Evolutionary conservation across 306 rosid species (phyloP).

Genomic region (Prunus mume): DNA sequence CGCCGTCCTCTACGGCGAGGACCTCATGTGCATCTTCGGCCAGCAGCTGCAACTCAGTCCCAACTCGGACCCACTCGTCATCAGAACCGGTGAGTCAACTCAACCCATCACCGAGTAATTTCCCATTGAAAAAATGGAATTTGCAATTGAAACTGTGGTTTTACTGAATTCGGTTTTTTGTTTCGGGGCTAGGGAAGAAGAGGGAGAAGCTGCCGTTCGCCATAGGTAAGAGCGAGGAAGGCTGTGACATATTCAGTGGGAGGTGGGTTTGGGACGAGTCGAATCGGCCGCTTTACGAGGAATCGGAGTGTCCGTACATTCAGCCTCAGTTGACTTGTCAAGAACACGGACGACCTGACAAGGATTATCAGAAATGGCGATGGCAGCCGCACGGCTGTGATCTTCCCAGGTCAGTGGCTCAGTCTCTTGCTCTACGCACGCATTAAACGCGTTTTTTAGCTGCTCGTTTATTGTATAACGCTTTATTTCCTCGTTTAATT

Average conservation of each 20-base stretch:
- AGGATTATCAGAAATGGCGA: slow-evolving; percentile 68
- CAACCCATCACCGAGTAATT: background rate
- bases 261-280: slow-evolving; percentile 80
- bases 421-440: background rate
- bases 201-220: slow-evolving; percentile 54
- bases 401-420: slow-evolving; percentile 61
- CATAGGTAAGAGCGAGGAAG: slow-evolving; percentile 47
- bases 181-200: slow-evolving; percentile 41
- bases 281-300: slow-evolving; percentile 69
- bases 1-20: slow-evolving; percentile 62
- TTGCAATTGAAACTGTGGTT: background rate
- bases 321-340: slow-evolving; percentile 94
- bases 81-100: slow-evolving; percentile 52
- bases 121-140: background rate
- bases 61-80: slow-evolving; percentile 20
- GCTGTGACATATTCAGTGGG: slow-evolving; percentile 77
- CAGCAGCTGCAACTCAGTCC: slow-evolving; percentile 51
- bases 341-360: slow-evolving; percentile 80
- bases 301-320: slow-evolving; percentile 93
- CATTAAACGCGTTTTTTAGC: background rate
- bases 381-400: slow-evolving; percentile 91
- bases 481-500: background rate
- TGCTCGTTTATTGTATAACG: background rate
- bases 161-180: slow-evolving; percentile 20
- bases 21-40: slow-evolving; percentile 61